Evolutionary conservation across 2,329 filamentous ascomycete species (phyloP).

Genomic region (Fusarium sp.): DNA sequence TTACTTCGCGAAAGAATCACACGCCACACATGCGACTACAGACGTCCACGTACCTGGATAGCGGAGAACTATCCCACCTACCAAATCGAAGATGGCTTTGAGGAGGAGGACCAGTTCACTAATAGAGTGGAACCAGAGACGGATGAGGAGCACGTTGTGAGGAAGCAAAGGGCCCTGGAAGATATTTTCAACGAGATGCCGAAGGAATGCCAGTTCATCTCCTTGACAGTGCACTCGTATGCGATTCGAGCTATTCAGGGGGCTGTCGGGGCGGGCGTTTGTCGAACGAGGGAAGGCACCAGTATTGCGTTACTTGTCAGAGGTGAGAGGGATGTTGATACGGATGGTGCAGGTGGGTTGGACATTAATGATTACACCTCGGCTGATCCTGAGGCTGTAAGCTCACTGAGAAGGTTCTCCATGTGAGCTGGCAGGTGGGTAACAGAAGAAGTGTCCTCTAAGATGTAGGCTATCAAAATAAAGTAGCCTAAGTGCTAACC

Average conservation of each 20-base stretch:
- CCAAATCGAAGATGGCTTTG: slow-evolving; percentile 63
- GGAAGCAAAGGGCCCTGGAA: slow-evolving; percentile 57
- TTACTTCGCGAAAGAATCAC: slow-evolving; percentile 68
- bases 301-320: slow-evolving; percentile 68
- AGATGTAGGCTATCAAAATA: too few relatives aligned
- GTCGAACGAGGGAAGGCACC: slow-evolving; percentile 60
- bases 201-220: slow-evolving; percentile 54
- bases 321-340: slow-evolving; percentile 45
- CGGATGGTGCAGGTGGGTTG: neutral
- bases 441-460: too few relatives aligned
- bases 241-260: slow-evolving; percentile 56
- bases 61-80: slow-evolving; percentile 61
- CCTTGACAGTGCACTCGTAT: slow-evolving; percentile 62
- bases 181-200: slow-evolving; percentile 58
- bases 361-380: slow-evolving; percentile 2
- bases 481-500: too few relatives aligned
- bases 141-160: slow-evolving; percentile 56
- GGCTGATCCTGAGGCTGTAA: slow-evolving; percentile 2
- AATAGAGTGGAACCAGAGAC: slow-evolving; percentile 60
- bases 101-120: slow-evolving; percentile 67
- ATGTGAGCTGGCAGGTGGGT: slow-evolving; percentile 1
- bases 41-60: slow-evolving; percentile 62
- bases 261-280: slow-evolving; percentile 59
- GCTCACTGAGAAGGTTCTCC: slow-evolving; percentile 20
- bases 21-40: slow-evolving; percentile 70